phyloP scores from a whole-genome alignment of 2,329 filamentous ascomycete species.

The Sordariomycetes sp. region DNA sequence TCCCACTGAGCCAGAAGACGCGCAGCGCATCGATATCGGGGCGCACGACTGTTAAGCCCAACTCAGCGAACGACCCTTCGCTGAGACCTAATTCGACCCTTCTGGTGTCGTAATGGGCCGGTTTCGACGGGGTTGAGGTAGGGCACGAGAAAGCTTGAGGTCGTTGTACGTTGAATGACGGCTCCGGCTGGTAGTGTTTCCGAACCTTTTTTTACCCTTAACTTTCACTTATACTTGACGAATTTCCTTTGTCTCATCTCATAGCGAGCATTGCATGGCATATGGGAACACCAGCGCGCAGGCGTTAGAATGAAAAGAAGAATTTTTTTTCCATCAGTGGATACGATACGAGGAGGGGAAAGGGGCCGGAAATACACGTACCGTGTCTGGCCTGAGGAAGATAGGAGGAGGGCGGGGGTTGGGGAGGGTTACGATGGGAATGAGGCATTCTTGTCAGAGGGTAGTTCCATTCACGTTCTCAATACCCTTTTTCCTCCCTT shows the following conservation, averaged over 20 bases:
- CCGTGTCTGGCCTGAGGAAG: background rate
- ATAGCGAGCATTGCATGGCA: constrained; percentile 17
- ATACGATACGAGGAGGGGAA: background rate
- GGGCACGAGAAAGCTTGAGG: too few relatives aligned
- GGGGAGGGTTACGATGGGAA: background rate
- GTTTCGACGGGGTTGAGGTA: too few relatives aligned
- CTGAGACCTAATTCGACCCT: constrained; percentile 20
- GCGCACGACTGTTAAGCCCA: constrained; percentile 46
- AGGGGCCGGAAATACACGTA: background rate
- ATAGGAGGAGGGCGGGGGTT: background rate
- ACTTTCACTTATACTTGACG: background rate
- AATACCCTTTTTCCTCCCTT: background rate
- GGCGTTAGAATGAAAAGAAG: constrained; percentile 3
- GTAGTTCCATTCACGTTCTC: background rate
- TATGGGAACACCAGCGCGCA: background rate
- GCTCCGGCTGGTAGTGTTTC: background rate
- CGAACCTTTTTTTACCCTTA: background rate
- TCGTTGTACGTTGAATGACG: too few relatives aligned
- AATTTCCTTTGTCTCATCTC: constrained; percentile 4
- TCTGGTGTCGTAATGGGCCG: background rate
- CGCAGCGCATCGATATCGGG: constrained; percentile 47
- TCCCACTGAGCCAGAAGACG: constrained; percentile 47
- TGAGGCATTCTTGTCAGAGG: background rate
- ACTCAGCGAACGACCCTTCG: constrained; percentile 41
- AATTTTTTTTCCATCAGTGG: background rate